These are phyloP conservation scores for Trichoderma sp. DNA, from an alignment of 2,329 filamentous ascomycete species.

Conservation along the genomic window DNA sequence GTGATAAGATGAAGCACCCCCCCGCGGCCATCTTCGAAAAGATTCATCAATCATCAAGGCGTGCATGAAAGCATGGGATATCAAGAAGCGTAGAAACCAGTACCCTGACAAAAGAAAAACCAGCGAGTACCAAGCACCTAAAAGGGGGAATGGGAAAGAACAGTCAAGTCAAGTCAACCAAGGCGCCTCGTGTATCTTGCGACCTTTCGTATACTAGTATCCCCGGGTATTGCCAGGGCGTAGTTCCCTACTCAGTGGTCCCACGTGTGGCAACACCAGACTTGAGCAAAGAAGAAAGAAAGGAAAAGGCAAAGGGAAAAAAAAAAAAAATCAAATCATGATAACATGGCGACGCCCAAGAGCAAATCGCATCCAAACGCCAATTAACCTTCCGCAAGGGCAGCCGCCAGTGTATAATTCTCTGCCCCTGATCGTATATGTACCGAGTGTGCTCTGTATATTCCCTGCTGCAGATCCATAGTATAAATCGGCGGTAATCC, in stretches of 20 bases:
- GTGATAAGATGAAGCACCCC: background rate
- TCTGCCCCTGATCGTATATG: conserved; percentile 4
- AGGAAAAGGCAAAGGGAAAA: background rate
- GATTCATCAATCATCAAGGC: background rate
- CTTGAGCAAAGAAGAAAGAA: background rate
- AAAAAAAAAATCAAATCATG: background rate
- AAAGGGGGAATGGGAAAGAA: background rate
- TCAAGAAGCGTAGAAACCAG: background rate
- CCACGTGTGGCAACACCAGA: background rate
- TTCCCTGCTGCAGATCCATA: background rate
- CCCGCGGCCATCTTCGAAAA: background rate
- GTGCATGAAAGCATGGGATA: conserved; percentile 7
- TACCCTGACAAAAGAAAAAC: conserved; percentile 1
- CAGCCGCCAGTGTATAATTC: background rate
- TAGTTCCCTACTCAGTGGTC: background rate
- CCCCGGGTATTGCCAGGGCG: background rate
- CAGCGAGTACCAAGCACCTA: background rate
- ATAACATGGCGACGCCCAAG: background rate
- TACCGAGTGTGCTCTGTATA: background rate
- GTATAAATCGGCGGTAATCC: background rate
- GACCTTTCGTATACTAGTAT: conserved; percentile 1
- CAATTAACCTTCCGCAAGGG: background rate
- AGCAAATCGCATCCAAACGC: conserved; percentile 14
- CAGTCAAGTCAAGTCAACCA: background rate
- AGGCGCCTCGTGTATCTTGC: conserved; percentile 20